Evolutionary conservation across 2,329 filamentous ascomycete species (phyloP).

Genomic region (Dryadomyces quercivorus): DNA sequence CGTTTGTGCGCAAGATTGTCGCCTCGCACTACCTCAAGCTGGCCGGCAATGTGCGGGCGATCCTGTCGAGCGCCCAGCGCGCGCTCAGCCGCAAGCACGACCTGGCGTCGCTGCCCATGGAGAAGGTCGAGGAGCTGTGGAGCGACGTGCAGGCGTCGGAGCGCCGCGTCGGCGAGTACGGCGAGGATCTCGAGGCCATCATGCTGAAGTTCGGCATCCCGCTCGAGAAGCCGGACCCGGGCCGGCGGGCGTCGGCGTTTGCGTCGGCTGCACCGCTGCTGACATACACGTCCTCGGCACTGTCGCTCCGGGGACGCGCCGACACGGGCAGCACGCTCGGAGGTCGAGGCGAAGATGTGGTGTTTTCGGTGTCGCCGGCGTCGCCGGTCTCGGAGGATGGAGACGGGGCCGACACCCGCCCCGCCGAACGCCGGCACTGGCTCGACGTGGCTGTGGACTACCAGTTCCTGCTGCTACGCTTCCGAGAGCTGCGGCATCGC

Average conservation of each 20-base stretch:
- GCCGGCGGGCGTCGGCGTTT: background rate
- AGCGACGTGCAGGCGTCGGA: conserved; percentile 16
- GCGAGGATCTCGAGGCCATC: conserved; percentile 15
- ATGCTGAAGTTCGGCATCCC: conserved; percentile 16
- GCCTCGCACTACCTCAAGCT: conserved; percentile 15
- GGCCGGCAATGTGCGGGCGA: conserved; percentile 13
- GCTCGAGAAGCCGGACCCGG: conserved; percentile 7
- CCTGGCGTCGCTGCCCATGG: conserved; percentile 10
- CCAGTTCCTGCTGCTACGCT: conserved; percentile 13
- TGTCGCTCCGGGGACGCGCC: background rate
- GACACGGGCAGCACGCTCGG: background rate
- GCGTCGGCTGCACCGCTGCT: background rate
- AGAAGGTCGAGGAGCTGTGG: conserved; percentile 16
- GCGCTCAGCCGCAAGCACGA: conserved; percentile 16
- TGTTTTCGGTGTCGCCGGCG: too few relatives aligned
- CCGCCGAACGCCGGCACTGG: conserved; percentile 5
- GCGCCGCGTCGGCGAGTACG: conserved; percentile 16
- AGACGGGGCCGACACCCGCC: too few relatives aligned
- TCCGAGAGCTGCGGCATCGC: conserved; percentile 14
- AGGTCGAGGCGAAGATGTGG: background rate
- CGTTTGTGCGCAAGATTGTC: conserved; percentile 15
- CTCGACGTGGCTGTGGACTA: conserved; percentile 12
- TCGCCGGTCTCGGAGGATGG: too few relatives aligned
- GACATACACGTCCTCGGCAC: background rate
- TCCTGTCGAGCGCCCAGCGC: conserved; percentile 13